Conservation (phyloP, 2,329 filamentous ascomycete species). For the Diatrype stigma region DNA sequence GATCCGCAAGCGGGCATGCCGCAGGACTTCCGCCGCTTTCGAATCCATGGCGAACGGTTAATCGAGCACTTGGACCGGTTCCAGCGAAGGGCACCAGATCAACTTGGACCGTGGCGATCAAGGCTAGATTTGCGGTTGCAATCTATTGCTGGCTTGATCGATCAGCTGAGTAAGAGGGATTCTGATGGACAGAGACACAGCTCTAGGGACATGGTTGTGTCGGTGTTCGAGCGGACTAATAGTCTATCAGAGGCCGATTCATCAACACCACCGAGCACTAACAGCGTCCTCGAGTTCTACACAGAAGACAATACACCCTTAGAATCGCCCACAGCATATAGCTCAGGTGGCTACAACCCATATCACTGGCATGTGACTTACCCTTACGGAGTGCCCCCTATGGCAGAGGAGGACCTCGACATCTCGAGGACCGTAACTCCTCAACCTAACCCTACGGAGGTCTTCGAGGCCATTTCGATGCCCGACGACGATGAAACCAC, state of each 20-base stretch:
- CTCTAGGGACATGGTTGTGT: slow-evolving; percentile 30
- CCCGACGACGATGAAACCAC: slow-evolving; percentile 25
- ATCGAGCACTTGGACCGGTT: slow-evolving; percentile 37
- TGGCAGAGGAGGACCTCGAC: slow-evolving; percentile 16
- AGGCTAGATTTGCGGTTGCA: slow-evolving; percentile 33
- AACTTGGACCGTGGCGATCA: slow-evolving; percentile 24
- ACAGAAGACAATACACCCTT: slow-evolving; percentile 22
- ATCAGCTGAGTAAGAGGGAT: slow-evolving; percentile 36
- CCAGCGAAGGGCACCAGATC: slow-evolving; percentile 28
- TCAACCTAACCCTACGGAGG: slow-evolving; percentile 19
- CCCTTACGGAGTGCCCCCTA: slow-evolving; percentile 23
- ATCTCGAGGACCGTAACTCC: slow-evolving; percentile 27
- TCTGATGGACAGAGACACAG: slow-evolving; percentile 35
- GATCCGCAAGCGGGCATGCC: slow-evolving; percentile 39
- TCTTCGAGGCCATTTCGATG: slow-evolving; percentile 29
- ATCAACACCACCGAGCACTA: slow-evolving; percentile 34
- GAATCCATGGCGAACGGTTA: slow-evolving; percentile 47
- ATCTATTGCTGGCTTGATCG: slow-evolving; percentile 38
- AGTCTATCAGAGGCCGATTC: slow-evolving; percentile 45
- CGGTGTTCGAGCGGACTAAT: slow-evolving; percentile 48
- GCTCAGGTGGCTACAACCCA: slow-evolving; percentile 26
- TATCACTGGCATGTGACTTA: slow-evolving; percentile 36
- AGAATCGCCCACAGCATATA: slow-evolving; percentile 27
- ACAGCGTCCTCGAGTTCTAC: slow-evolving; percentile 24
- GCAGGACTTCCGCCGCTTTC: slow-evolving; percentile 49